Base-by-base conservation (phyloP, 495 filamentous ascomycete species). In the Talaromyces proteolyticus region DNA sequence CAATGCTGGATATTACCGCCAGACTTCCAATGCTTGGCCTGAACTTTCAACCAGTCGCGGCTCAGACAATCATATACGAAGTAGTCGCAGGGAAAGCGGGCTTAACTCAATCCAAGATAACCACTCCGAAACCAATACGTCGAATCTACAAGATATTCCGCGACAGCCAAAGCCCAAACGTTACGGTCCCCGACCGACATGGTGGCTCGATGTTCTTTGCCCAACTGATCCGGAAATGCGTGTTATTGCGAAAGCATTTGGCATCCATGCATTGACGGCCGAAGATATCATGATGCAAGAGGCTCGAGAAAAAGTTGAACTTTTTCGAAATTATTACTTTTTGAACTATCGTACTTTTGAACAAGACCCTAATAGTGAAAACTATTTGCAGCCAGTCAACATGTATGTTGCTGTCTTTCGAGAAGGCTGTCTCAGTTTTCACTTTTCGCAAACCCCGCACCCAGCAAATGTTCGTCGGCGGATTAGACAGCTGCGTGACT, bases 231-330 rank as follows among this genome's bases (percentile, higher is more conserved):
- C 82, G 10, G 93, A 98, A 67, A 95, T 97, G 88, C 86, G 86
- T 51, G 82, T 93, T 24, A 74, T 98, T 18, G 83, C 90, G 34
- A 95, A 95, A 61, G 81, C 92, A 0, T 98, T 98, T 62, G 86
- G 88, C 6, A 95, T 98, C 44, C 93, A 98, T 65, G 90, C 92
- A 2, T 69, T 98, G 43, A 98, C 93, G 0, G 84, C 87, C 18
- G 93, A 98, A 62, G 93, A 98, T 65, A 97, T 98, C 65, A 84
- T 96, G 80, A 84, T 95, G 72, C 88, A 97, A 63, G 93, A 98
- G 70, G 85, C 88, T 41, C 89, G 93, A 8, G 93, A 98, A 59
- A 98, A 98, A 69, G 94, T 98, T 6, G 93, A 98, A 67, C 80
- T 98, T 6, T 98, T 98, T 73, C 80, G 85, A 29, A 86, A 94